Evolutionary conservation across 2,329 filamentous ascomycete species (phyloP), one percentile per base, ranked within the genome.

Genomic region (Hirsutella thompsonii): DNA sequence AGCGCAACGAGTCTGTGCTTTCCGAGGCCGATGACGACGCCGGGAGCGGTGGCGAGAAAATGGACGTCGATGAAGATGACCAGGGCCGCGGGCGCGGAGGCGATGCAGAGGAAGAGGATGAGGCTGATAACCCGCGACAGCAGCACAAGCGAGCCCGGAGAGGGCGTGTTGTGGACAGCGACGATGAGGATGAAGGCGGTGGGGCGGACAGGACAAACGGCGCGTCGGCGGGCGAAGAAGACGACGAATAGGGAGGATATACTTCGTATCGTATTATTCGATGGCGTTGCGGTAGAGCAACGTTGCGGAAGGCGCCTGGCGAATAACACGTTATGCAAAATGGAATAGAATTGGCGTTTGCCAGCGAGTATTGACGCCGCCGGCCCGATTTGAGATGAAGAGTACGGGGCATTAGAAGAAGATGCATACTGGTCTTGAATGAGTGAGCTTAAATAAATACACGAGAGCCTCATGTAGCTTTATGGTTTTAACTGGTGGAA

Each of bases 91-190:
- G 16, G 5, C n/a, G 26, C 20, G 38, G 4, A 8, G 26, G 11
- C 5, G 72, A 69, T 1, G 69, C 75, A 2, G 72, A 72, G 2
- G 69, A 69, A 29, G 61, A 41, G 9, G 38, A 20, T 59, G 18
- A 41, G 20, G 40, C 38, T 19, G 60, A 63, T 26, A 26, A 26
- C 20, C 56, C 59, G 40, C 63, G 63, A 40, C 59, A 61, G 46
- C 60, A 61, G 49, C 54, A 55, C 41, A 73, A 68, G 57, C 63
- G 71, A 41, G 57, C 64, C 16, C 62, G 72, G 29, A 62, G 72
- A 35, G 70, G 68, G 18, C 62, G 70, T 29, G 68, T 76, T 21
- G 55, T 76, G 32, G 70, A 75, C 40, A 72, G 69, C 39, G 72
- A 76, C 38, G 72, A 75, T 38, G 69, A 72, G 4, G 69, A 52